Evolutionary conservation across 164 flowering plant genomes (phyloP), one percentile per base, ranked within the genome.

Genomic region (Aristolochia fimbriata): DNA sequence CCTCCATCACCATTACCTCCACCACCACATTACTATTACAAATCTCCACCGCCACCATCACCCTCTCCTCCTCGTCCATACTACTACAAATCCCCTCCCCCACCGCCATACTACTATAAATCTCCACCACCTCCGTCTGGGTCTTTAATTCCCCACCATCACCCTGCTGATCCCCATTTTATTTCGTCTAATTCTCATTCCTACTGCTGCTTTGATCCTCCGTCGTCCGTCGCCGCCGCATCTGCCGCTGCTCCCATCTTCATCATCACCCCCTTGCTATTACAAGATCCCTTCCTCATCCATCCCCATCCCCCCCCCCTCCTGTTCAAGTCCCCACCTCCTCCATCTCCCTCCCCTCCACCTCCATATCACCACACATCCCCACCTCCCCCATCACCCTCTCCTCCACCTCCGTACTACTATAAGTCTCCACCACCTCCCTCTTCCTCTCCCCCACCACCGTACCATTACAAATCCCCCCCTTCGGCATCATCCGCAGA

Each of bases 91-190:
- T 60, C 69, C 13, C 63, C 68, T 10, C 62, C 68, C 0, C 20
- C 65, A 14, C 76, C 76, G 4, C 57, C 56, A 1, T 74, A 78
- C 57, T 51, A 64, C 25, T 75, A 77, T 67, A 65, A 70, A 48
- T 79, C 82, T 0, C 82, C 82, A 13, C 80, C 84, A 2, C 79
- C 73, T 9, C 79, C 64, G 9, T 51, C 64, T 1, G 24, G 47
- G 15, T 51, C 64, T 50, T 70, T 37, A 68, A 65, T n/a, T 73
- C 77, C 0, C 77, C 77, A 4, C 77, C 77, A 47, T 70, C 76
- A 0, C 79, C 78, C 0, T 55, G n/a, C 63, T 1, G 67, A 50
- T 8, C 64, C 69, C 0, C 73, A 76, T 0, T n/a, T n/a, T n/a
- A n/a, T n/a, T n/a, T n/a, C n/a, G n/a, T n/a, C n/a, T n/a, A n/a